Conservation (phyloP, 192 early-diverging fungal species). For the Gryganskiella cystojenkinii region DNA sequence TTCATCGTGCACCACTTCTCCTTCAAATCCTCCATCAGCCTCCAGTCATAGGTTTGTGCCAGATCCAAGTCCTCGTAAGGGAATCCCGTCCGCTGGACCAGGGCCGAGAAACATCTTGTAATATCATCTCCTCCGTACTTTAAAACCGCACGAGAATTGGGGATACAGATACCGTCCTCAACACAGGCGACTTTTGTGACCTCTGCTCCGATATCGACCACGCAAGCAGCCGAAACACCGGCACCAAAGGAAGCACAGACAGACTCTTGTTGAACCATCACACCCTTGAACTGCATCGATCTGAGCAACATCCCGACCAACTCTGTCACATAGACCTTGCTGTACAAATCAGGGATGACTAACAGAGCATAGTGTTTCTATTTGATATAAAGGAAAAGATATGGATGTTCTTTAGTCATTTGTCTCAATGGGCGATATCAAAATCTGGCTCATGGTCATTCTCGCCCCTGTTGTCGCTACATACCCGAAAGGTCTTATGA, state of each 20-base stretch:
- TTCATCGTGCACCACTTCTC: conserved; percentile 88
- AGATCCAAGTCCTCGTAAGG: conserved; percentile 80
- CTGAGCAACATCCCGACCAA: conserved; percentile 74
- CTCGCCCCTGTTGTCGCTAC: neutral
- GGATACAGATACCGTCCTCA: conserved; percentile 84
- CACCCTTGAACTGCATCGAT: conserved; percentile 81
- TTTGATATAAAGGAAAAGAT: conserved; percentile 1
- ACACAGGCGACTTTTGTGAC: conserved; percentile 86
- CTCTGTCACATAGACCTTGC: conserved; percentile 68
- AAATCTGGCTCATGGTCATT: neutral
- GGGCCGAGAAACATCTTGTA: conserved; percentile 73
- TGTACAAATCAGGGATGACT: conserved; percentile 84
- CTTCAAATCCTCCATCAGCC: conserved; percentile 82
- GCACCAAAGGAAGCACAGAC: conserved; percentile 88
- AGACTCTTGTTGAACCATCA: conserved; percentile 85
- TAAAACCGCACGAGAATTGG: conserved; percentile 71
- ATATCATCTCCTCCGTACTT: conserved; percentile 93
- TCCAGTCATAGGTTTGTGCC: conserved; percentile 74
- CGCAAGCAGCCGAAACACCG: conserved; percentile 85
- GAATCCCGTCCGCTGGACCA: conserved; percentile 75
- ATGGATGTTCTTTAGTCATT: neutral
- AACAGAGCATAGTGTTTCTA: conserved; percentile 75
- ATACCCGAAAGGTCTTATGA: conserved; percentile 63
- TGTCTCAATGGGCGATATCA: neutral
- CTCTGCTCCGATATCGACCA: conserved; percentile 94